Evolutionary conservation across 2,329 filamentous ascomycete genomes (phyloP), one percentile per base, ranked within the genome.

Genomic region (Colletotrichum australisinense): DNA sequence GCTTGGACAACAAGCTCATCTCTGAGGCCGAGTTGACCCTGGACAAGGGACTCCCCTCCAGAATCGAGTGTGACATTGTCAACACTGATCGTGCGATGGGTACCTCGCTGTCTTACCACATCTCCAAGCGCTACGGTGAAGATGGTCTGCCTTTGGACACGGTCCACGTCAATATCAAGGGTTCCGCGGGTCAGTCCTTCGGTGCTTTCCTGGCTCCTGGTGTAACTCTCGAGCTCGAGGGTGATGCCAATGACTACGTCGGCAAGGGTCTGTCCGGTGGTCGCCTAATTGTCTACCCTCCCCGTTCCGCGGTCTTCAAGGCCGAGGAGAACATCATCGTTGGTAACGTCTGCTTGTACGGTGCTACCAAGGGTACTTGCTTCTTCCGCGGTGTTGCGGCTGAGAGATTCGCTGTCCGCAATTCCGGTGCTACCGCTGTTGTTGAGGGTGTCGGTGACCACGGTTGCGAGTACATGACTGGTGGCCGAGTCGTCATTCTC

Each of bases 391-490:
- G 96, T 89, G 92, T 98, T 75, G 96, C 96, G 80, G 96, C 96
- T 55, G 96, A 98, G 88, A 94, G 96, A 80, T 98, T 98, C 83
- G 95, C 95, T 75, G 96, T 98, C 76, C 93, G 96, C 78, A 98
- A 98, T 88, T 98, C 96, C 1, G 96, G 96, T 85, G 96, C 94
- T 63, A 97, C 93, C 32, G 95, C 96, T n/a, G 94, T 98, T 76
- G 95, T 98, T 75, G 96, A 98, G 85, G 96, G 96, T 85, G 91
- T 97, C 76, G 96, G 96, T 88, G 96, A 98, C 83, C 96, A 98
- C 82, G 94, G 95, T 75, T 98, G 95, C 81, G 96, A 98, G 88
- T 98, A 98, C 90, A 98, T 98, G 96, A 98, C 96, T 79, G 96
- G 96, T 82, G 96, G 96, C 81, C 94, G 95, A 80, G 89, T 98